These are phyloP conservation scores for Aphanocladium album DNA, from an alignment of 2,329 filamentous ascomycete genomes.

Conservation along the genomic window DNA sequence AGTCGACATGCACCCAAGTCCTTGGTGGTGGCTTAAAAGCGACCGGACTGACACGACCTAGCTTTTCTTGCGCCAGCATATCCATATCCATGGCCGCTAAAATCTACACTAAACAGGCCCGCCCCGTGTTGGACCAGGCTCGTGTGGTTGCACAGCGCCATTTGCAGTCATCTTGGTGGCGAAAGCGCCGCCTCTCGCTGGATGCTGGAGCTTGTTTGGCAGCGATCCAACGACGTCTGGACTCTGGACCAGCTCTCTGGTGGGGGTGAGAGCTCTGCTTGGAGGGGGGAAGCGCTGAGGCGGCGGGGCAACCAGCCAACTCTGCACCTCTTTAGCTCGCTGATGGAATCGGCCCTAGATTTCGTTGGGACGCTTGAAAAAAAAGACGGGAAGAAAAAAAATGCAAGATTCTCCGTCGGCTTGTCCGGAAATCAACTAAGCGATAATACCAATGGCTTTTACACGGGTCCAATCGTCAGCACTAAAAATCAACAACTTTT, in stretches of 20 bases:
- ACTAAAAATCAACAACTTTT: neutral
- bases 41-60: neutral
- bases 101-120: neutral
- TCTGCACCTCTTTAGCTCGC: neutral
- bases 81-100: neutral
- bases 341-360: slow-evolving; percentile 6
- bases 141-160: neutral
- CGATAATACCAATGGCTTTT: neutral
- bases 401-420: neutral
- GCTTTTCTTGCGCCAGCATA: neutral
- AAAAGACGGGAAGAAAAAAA: neutral
- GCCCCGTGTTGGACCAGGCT: neutral
- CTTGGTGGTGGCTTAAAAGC: neutral
- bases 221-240: neutral
- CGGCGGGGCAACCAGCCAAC: neutral
- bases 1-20: neutral
- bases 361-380: neutral
- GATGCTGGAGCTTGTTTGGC: neutral
- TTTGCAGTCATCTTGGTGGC: slow-evolving; percentile 1
- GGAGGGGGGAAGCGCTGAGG: neutral
- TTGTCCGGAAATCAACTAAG: neutral
- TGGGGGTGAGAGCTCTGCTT: neutral
- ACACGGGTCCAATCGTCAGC: neutral
- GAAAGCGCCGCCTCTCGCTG: neutral
- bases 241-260: neutral